Conservation (phyloP, 139 green algal species). For the Chlamydomonas urium region DNA sequence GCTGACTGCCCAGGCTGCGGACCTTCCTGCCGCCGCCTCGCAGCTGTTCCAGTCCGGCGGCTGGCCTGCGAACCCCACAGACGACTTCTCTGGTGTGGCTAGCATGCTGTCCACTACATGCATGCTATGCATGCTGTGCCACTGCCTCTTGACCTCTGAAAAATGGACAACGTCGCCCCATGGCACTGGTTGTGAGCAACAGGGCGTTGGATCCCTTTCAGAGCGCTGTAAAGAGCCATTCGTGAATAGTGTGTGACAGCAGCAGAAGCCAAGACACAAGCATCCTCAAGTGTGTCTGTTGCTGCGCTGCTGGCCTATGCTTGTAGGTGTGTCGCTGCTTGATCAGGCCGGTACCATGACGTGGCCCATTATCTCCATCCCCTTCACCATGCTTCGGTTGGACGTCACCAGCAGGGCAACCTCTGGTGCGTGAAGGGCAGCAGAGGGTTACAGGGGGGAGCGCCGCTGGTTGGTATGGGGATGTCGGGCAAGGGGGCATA, state of each 20-base stretch:
- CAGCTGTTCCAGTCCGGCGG: conserved; percentile 29
- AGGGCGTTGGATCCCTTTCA: no score
- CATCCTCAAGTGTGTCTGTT: no score
- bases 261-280: no score
- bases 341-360: conserved; percentile 28
- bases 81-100: conserved; percentile 21
- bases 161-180: no score
- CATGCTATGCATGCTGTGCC: background rate
- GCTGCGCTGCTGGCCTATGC: background rate
- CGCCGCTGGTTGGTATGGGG: background rate
- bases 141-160: no score
- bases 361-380: conserved; percentile 34
- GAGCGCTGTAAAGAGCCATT: no score
- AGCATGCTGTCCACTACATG: background rate
- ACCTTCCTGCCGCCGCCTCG: conserved; percentile 17
- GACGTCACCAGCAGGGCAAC: conserved; percentile 12
- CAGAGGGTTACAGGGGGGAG: background rate
- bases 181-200: no score
- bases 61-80: conserved; percentile 27
- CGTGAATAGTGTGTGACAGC: no score
- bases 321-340: conserved; percentile 14
- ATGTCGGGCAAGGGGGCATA: no score
- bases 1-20: background rate
- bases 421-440: background rate
- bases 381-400: conserved; percentile 28